phyloP scores from a whole-genome alignment of 208 protist species.

The Angomonas ambiguus region DNA sequence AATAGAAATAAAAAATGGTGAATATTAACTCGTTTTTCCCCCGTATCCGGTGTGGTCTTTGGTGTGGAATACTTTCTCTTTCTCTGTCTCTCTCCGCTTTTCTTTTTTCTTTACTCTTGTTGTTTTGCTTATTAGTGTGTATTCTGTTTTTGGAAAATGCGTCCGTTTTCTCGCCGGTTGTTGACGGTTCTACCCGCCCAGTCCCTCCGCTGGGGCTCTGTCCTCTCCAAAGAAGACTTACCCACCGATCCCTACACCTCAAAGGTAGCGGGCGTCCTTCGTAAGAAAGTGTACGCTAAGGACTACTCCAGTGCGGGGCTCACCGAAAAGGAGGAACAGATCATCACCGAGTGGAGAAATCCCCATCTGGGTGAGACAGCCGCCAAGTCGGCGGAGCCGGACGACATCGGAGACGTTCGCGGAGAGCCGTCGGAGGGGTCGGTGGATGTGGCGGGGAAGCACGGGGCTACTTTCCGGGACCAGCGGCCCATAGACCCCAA shows the following conservation, averaged over 20 bases:
- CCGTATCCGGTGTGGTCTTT: too few relatives aligned
- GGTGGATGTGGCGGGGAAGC: slow-evolving; percentile 28
- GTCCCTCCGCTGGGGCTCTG: neutral
- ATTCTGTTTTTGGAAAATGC: neutral
- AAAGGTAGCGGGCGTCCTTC: slow-evolving; percentile 19
- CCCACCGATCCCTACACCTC: slow-evolving; percentile 16
- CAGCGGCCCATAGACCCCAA: slow-evolving; percentile 38
- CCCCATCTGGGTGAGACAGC: slow-evolving; percentile 13
- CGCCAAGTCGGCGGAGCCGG: slow-evolving; percentile 14
- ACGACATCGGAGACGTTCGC: slow-evolving; percentile 16
- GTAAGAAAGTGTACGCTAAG: slow-evolving; percentile 22
- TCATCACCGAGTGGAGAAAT: slow-evolving; percentile 33
- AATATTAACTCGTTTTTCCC: neutral
- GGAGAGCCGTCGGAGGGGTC: slow-evolving; percentile 18
- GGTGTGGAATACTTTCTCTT: too few relatives aligned
- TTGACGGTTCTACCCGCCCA: slow-evolving; percentile 1
- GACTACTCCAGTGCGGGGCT: slow-evolving; percentile 20
- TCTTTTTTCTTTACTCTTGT: neutral
- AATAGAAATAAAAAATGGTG: neutral
- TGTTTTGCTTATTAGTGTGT: neutral
- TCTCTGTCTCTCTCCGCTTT: neutral
- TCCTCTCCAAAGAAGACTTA: neutral
- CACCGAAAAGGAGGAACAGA: slow-evolving; percentile 26
- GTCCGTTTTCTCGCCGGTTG: neutral
- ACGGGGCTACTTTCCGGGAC: slow-evolving; percentile 61